Evolutionary conservation across 768 basidiomycete species (phyloP).

Genomic region (Amanita pallidorosea): DNA sequence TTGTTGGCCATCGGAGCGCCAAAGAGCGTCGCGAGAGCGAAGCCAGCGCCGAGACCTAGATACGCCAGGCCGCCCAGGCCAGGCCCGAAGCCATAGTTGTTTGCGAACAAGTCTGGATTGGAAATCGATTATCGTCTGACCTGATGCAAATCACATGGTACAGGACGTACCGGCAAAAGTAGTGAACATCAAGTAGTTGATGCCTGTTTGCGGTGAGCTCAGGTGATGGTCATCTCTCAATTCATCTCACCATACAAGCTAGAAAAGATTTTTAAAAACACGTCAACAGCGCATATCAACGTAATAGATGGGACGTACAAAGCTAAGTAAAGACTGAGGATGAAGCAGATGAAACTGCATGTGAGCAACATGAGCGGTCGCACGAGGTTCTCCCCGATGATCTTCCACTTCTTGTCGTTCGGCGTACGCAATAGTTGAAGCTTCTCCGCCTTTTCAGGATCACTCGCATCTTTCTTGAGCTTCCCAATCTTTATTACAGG

Average conservation of each 20-base stretch:
- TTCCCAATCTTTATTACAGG: slow-evolving; percentile 50
- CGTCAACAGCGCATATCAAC: background rate
- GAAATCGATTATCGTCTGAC: background rate
- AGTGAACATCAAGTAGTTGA: slow-evolving; percentile 65
- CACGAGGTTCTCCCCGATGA: slow-evolving; percentile 49
- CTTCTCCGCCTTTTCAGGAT: slow-evolving; percentile 31
- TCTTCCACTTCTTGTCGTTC: slow-evolving; percentile 21
- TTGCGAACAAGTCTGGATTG: slow-evolving; percentile 31
- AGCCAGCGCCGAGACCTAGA: slow-evolving; percentile 47
- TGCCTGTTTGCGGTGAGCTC: slow-evolving; percentile 20
- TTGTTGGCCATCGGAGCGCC: slow-evolving; percentile 38
- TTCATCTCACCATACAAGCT: slow-evolving; percentile 40
- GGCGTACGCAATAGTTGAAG: slow-evolving; percentile 8
- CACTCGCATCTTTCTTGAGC: slow-evolving; percentile 18
- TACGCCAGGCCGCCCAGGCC: slow-evolving; percentile 46
- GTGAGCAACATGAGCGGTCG: slow-evolving; percentile 51
- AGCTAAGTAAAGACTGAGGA: slow-evolving; percentile 59
- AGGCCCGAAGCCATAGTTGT: slow-evolving; percentile 38
- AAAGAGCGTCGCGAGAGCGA: slow-evolving; percentile 33
- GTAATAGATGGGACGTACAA: slow-evolving; percentile 33
- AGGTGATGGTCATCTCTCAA: background rate
- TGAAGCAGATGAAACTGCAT: slow-evolving; percentile 57
- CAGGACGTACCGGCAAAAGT: slow-evolving; percentile 46
- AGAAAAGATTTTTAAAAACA: background rate
- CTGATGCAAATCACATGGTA: background rate